A percentile compares a stretch with the other conserved stretches of the same genome.
Conservation (phyloP, 208 protist genomes). For the Trypanosoma theileri region DNA sequence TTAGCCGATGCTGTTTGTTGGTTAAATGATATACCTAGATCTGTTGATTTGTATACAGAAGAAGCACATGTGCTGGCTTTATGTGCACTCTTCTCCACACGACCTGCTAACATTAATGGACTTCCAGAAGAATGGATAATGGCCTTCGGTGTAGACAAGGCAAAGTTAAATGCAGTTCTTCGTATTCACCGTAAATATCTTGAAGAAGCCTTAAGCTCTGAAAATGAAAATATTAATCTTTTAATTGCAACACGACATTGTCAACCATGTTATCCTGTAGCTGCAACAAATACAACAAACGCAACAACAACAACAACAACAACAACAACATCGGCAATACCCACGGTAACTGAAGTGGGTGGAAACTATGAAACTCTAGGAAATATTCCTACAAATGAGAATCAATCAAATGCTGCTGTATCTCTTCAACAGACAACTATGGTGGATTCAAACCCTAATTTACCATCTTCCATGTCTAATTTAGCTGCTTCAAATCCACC, state of each 20-base stretch:
- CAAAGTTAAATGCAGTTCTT: conserved; percentile 11
- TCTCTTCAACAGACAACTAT: too few relatives aligned
- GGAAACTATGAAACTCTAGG: too few relatives aligned
- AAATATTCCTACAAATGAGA: too few relatives aligned
- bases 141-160: conserved; percentile 45
- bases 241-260: background rate
- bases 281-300: too few relatives aligned
- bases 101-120: conserved; percentile 29
- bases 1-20: conserved; percentile 50
- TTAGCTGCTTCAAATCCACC: background rate
- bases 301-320: too few relatives aligned
- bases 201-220: conserved; percentile 6
- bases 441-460: background rate
- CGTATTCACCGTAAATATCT: conserved; percentile 14
- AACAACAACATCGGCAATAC: too few relatives aligned
- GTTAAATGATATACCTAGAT: conserved; percentile 78
- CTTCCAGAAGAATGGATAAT: conserved; percentile 53
- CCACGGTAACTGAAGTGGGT: too few relatives aligned
- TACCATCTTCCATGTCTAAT: background rate
- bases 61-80: conserved; percentile 52
- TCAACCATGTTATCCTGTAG: background rate
- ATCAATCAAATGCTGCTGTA: too few relatives aligned
- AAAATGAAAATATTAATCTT: conserved; percentile 13
- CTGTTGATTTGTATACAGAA: conserved; percentile 28
- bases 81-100: conserved; percentile 50